Evolutionary conservation across 2,329 filamentous ascomycete genomes (phyloP), one percentile per base, ranked within the genome.

Genomic region (Paraphaeosphaeria minitans): DNA sequence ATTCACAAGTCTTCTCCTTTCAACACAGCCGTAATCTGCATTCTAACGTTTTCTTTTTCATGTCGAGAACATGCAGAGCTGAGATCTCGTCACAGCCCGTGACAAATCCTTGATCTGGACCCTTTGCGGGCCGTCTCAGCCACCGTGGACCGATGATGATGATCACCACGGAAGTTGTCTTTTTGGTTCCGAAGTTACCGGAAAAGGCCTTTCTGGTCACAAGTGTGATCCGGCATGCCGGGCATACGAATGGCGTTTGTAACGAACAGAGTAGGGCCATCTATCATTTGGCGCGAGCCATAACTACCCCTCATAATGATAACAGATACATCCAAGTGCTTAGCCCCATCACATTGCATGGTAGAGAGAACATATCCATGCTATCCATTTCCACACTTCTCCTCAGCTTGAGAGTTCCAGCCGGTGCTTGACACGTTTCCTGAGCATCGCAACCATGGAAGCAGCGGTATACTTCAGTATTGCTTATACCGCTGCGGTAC

Each of bases 201-300:
- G 19, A 9, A 24, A 45, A 10, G 31, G n/a, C 41, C 27, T 42
- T 12, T 35, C 29, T 27, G 46, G 37, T 53, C 51, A 53, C 39
- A 53, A 31, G 29, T 27, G 13, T 53, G 51, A 12, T 19, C 41
- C 41, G 19, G 45, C 16, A n/a, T 19, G n/a, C 16, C 37, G 29
- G 29, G 19, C 29, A 35, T 24, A n/a, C 27, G n/a, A 45, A 10
- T 29, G 29, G 51, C 41, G 51, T 53, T 53, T 53, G 51, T 29
- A 43, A 27, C 41, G n/a, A 53, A 31, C 29, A 31, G 31, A 16
- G 13, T 35, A 39, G 46, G 51, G 39, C 21, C 39, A n/a, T n/a
- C 29, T 6, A 19, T 35, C 41, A 53, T 35, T 53, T 19, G 51
- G 24, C 51, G 22, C 29, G 13, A 16, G 29, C 9, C 27, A 9